Percentiles rank a stretch among this genome's conserved stretches.
These are phyloP conservation scores for Thalassiosira sp. DNA, from an alignment of 352 stramenopile species.

Conservation along the genomic window DNA sequence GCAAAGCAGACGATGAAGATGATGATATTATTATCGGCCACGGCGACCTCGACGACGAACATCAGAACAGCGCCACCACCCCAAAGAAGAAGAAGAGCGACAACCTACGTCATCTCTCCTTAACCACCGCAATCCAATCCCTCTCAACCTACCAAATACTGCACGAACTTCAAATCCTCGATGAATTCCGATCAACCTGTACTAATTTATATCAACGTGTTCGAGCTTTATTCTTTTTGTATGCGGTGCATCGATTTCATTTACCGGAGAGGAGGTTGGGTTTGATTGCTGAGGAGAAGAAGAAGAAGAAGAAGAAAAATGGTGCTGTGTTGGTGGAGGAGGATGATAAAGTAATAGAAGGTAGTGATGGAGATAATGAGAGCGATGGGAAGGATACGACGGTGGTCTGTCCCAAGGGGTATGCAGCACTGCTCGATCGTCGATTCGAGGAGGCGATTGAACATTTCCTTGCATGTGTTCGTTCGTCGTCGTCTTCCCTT, in stretches of 20 bases:
- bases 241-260: slow-evolving; percentile 67
- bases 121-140: slow-evolving; percentile 35
- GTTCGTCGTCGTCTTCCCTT: slow-evolving; percentile 6
- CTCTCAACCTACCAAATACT: slow-evolving; percentile 39
- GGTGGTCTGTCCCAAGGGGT: slow-evolving; percentile 40
- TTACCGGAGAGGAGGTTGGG: slow-evolving; percentile 39
- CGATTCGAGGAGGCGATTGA: slow-evolving; percentile 54
- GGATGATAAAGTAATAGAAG: too few species aligned
- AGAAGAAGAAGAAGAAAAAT: slow-evolving; percentile 4
- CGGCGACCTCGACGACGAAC: neutral
- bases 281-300: neutral
- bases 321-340: neutral
- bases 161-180: slow-evolving; percentile 29
- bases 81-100: neutral
- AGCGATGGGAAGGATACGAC: neutral
- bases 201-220: slow-evolving; percentile 62
- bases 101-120: slow-evolving; percentile 35
- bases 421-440: slow-evolving; percentile 46
- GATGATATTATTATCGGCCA: too few species aligned
- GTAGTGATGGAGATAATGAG: neutral
- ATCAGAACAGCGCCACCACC: neutral
- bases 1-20: slow-evolving; percentile 8
- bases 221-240: slow-evolving; percentile 65
- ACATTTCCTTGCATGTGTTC: slow-evolving; percentile 34
- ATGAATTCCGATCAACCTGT: slow-evolving; percentile 29